Evolutionary conservation across 176 grass and related monocot species (phyloP).

Genomic region (Ensete ventricosum): DNA sequence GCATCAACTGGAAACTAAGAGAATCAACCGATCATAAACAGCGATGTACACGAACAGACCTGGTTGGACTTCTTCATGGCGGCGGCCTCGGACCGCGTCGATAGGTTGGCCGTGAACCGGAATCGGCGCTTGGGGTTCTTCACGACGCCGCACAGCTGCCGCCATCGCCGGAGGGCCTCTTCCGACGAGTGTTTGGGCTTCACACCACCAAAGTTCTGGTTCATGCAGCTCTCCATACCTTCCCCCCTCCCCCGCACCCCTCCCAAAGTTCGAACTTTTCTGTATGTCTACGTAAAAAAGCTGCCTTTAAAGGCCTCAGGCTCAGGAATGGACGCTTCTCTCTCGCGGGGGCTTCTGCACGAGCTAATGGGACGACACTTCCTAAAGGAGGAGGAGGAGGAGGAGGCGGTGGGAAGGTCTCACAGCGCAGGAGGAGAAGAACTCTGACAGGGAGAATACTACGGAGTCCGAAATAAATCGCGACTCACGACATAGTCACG

Average conservation of each 20-base stretch:
- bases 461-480: no score
- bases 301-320: no score
- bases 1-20: background rate
- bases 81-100: constrained; percentile 62
- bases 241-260: background rate
- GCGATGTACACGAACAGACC: constrained; percentile 18
- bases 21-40: background rate
- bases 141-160: constrained; percentile 67
- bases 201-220: constrained; percentile 5
- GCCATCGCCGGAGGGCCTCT: constrained; percentile 83
- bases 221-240: constrained; percentile 11
- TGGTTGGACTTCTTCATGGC: constrained; percentile 60
- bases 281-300: no score
- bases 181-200: constrained; percentile 42
- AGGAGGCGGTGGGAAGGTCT: no score
- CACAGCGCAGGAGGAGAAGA: no score
- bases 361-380: no score
- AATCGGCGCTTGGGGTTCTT: constrained; percentile 96
- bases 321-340: no score
- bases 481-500: no score
- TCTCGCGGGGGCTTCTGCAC: no score
- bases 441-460: no score
- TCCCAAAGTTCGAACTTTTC: no score
- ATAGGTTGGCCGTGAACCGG: constrained; percentile 80
- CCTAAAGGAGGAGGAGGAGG: no score